Percentiles rank a stretch among this genome's conserved stretches.
Evolutionary conservation across 768 basidiomycete genomes (phyloP).

Genomic region (Harrya chromipes): DNA sequence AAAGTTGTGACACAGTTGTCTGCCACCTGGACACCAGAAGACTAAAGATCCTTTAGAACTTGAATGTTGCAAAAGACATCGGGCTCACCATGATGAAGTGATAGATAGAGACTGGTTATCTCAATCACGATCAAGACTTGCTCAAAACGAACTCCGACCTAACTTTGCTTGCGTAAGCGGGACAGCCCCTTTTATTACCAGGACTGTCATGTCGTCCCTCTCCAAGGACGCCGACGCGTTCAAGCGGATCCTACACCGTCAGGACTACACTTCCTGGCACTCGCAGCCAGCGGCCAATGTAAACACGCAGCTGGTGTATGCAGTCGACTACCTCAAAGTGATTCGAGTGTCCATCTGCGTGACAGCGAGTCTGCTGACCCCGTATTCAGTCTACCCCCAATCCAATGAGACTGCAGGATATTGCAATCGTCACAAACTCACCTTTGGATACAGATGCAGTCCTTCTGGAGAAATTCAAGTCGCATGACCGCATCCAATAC

Average conservation of each 20-base stretch:
- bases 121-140: slow-evolving; percentile 21
- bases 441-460: slow-evolving; percentile 69
- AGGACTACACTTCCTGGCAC: slow-evolving; percentile 76
- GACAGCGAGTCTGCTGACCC: slow-evolving; percentile 8
- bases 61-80: not conserved
- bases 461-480: slow-evolving; percentile 76
- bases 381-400: slow-evolving; percentile 54
- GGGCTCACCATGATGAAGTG: slow-evolving; percentile 31
- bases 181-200: not conserved
- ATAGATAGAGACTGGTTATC: slow-evolving; percentile 20
- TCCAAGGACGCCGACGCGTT: slow-evolving; percentile 70
- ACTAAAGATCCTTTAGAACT: slow-evolving; percentile 11
- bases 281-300: slow-evolving; percentile 86
- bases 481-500: slow-evolving; percentile 75
- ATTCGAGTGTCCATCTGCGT: slow-evolving; percentile 9
- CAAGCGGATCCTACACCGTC: slow-evolving; percentile 59
- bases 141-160: slow-evolving; percentile 21
- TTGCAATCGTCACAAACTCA: slow-evolving; percentile 77
- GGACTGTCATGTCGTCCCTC: slow-evolving; percentile 57
- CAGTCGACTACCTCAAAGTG: slow-evolving; percentile 79
- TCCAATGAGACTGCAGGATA: slow-evolving; percentile 85
- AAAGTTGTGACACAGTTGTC: slow-evolving; percentile 40
- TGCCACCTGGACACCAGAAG: slow-evolving; percentile 47
- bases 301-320: slow-evolving; percentile 85
- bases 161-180: slow-evolving; percentile 27